A percentile compares a stretch with the other conserved stretches of the same genome.
These are phyloP conservation scores for Zizania palustris DNA, from an alignment of 202 grass and related monocot genomes.

Conservation along the genomic window DNA sequence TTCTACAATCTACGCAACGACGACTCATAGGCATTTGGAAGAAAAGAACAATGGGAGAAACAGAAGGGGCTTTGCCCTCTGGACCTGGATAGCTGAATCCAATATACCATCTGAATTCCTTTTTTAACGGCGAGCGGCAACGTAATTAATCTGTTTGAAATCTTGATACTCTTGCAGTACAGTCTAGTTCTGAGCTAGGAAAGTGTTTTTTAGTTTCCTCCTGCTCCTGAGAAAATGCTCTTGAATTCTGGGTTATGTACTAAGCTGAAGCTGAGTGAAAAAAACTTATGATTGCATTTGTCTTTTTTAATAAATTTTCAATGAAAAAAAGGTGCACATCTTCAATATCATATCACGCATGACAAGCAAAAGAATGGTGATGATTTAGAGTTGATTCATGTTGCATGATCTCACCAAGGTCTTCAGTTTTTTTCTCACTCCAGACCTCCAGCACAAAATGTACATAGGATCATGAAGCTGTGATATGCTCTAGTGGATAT, in stretches of 20 bases:
- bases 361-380: background rate
- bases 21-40: background rate
- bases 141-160: background rate
- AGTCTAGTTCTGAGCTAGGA: background rate
- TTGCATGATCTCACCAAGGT: background rate
- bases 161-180: background rate
- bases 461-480: background rate
- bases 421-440: background rate
- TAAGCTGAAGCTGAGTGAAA: slow-evolving; percentile 8
- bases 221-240: background rate
- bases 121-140: background rate
- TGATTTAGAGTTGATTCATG: background rate
- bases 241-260: background rate
- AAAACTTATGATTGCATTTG: background rate
- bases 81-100: slow-evolving; percentile 9
- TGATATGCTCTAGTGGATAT: background rate
- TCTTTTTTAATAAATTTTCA: background rate
- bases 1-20: slow-evolving; percentile 55
- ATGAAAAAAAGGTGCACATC: background rate
- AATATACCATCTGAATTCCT: slow-evolving; percentile 17
- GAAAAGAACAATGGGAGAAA: background rate
- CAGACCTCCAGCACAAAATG: background rate
- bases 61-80: background rate
- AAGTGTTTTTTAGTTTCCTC: background rate
- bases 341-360: background rate